Evolutionary conservation across 345 rosid species (phyloP).

Genomic region (Durio zibethinus): DNA sequence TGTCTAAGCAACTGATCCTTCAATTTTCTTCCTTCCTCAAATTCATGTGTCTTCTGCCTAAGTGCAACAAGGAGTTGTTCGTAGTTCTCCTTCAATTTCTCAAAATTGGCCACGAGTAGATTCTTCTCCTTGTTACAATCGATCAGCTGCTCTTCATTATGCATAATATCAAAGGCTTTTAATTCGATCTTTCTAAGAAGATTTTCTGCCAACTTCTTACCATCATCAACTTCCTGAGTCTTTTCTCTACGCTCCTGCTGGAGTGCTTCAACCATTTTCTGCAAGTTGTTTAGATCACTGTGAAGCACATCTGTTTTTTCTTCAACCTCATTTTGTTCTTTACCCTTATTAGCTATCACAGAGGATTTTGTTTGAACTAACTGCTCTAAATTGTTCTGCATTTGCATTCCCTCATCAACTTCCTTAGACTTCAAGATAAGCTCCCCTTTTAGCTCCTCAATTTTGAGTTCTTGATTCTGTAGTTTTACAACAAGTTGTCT

Average conservation of each 20-base stretch:
- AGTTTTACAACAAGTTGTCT: constrained; percentile 21
- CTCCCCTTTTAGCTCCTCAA: constrained; percentile 35
- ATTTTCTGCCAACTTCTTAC: constrained; percentile 34
- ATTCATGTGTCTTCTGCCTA: constrained; percentile 34
- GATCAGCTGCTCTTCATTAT: constrained; percentile 32
- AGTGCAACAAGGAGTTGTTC: constrained; percentile 40
- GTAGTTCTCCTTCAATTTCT: constrained; percentile 41
- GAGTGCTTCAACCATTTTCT: constrained; percentile 37
- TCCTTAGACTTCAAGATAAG: constrained; percentile 38
- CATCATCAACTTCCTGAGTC: constrained; percentile 27
- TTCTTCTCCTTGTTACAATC: constrained; percentile 41
- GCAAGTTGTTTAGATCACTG: constrained; percentile 38
- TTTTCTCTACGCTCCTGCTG: constrained; percentile 38
- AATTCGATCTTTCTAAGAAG: constrained; percentile 32
- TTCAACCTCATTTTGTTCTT: constrained; percentile 36
- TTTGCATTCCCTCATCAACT: constrained; percentile 42
- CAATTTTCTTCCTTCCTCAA: constrained; percentile 35
- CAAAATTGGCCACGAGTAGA: constrained; percentile 27
- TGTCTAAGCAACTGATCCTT: constrained; percentile 37
- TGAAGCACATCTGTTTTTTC: constrained; percentile 35
- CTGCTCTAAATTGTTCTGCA: constrained; percentile 37
- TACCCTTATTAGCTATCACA: constrained; percentile 17
- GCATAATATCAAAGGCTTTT: constrained; percentile 21
- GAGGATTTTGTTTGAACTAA: constrained; percentile 42
- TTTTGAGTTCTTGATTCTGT: constrained; percentile 28